Evolutionary conservation across 345 rosid species (phyloP).

Genomic region (Erucastrum elatum): DNA sequence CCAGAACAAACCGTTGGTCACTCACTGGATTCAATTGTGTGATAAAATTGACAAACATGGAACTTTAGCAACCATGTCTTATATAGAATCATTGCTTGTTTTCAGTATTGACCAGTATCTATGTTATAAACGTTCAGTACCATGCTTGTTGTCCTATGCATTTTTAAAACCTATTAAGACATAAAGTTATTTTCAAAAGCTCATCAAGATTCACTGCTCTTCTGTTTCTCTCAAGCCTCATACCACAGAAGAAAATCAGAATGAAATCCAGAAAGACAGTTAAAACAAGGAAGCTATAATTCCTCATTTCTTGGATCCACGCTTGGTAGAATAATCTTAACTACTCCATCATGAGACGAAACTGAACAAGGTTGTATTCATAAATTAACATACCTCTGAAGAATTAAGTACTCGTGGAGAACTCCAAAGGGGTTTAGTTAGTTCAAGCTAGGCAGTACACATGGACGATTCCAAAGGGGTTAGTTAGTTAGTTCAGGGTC

Average conservation of each 20-base stretch:
- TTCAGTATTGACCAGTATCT: neutral
- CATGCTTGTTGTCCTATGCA: conserved; percentile 9
- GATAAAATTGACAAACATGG: neutral
- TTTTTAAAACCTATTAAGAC: conserved; percentile 2
- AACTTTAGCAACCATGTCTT: neutral
- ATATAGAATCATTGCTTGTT: neutral
- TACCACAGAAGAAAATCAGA: conserved; percentile 21
- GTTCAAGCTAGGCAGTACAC: neutral
- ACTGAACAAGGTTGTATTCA: conserved; percentile 25
- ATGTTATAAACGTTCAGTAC: conserved; percentile 2
- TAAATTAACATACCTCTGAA: conserved; percentile 17
- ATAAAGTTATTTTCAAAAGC: neutral
- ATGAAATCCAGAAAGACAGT: neutral
- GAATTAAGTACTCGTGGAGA: conserved; percentile 11
- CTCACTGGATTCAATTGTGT: neutral
- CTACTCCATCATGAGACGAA: conserved; percentile 11
- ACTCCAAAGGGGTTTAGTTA: neutral
- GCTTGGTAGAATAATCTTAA: conserved; percentile 14
- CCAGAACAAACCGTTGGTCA: neutral
- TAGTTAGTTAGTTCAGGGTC: neutral
- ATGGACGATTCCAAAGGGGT: neutral
- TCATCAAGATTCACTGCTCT: conserved; percentile 10
- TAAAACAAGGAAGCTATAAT: neutral
- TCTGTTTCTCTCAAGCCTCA: conserved; percentile 25
- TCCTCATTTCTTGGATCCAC: neutral